phyloP scores from a whole-genome alignment of 2,329 filamentous ascomycete species.

The Xylaria multiplex region DNA sequence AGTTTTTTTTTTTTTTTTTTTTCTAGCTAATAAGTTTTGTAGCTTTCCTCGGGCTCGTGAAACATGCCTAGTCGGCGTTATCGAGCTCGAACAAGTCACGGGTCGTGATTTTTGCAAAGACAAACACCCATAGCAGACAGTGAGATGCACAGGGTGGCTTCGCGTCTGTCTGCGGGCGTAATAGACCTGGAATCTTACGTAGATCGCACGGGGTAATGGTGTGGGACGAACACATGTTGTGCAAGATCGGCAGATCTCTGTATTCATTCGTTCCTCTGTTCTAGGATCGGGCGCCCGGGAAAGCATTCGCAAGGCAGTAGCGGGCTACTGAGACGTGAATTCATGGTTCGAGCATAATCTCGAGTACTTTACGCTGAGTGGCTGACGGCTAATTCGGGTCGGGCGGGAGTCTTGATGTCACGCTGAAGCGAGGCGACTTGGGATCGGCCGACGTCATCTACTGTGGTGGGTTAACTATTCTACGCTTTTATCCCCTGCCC shows the following conservation, averaged over 20 bases:
- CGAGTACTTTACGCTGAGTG: too few species aligned
- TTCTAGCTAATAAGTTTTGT: not conserved
- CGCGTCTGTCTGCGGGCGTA: not conserved
- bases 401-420: too few species aligned
- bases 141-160: slow-evolving; percentile 14
- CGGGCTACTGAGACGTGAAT: too few species aligned
- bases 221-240: not conserved
- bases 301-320: too few species aligned
- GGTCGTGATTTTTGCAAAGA: not conserved
- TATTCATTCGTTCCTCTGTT: slow-evolving; percentile 1
- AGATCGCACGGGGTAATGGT: slow-evolving; percentile 18
- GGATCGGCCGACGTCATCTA: too few species aligned
- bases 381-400: too few species aligned
- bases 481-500: not conserved
- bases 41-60: not conserved
- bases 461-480: not conserved
- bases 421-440: too few species aligned
- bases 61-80: not conserved
- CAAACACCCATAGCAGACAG: slow-evolving; percentile 12
- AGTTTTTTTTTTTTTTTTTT: not conserved
- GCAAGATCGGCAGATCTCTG: not conserved
- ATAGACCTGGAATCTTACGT: slow-evolving; percentile 22
- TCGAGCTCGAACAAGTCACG: slow-evolving; percentile 9
- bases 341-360: too few species aligned
- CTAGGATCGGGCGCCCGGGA: too few species aligned